Evolutionary conservation across 2,329 filamentous ascomycete genomes (phyloP).

Genomic region (Calonectria fujianensis): DNA sequence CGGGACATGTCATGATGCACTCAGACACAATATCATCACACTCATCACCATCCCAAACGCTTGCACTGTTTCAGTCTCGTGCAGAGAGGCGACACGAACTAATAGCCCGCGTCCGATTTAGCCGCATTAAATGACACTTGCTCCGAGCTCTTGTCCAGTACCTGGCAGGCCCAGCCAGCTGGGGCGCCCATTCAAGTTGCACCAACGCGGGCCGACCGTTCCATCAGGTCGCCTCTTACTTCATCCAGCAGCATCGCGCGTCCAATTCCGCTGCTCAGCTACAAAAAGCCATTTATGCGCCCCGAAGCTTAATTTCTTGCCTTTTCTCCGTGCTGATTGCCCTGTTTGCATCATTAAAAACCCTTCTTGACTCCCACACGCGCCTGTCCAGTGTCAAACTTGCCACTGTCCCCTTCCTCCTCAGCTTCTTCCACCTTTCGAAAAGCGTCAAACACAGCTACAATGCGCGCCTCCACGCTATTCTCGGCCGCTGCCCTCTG

Average conservation of each 20-base stretch:
- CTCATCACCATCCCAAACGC: constrained; percentile 6
- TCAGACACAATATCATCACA: constrained; percentile 10
- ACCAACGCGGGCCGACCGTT: constrained; percentile 36
- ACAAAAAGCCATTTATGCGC: constrained; percentile 41
- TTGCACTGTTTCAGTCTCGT: constrained; percentile 28
- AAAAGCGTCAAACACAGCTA: constrained; percentile 39
- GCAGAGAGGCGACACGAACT: constrained; percentile 26
- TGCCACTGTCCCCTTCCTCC: not conserved
- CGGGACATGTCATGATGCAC: constrained; percentile 26
- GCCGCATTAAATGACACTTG: constrained; percentile 26
- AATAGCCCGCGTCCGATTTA: constrained; percentile 20
- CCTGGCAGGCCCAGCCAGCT: constrained; percentile 23
- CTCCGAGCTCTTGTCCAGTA: constrained; percentile 13
- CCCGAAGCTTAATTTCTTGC: not conserved
- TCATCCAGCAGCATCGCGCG: constrained; percentile 11
- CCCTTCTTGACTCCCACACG: not conserved
- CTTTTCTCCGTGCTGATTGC: not conserved
- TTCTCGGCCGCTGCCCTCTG: constrained; percentile 63
- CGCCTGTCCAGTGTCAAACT: not conserved
- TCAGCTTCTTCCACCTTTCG: not conserved
- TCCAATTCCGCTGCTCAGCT: constrained; percentile 27
- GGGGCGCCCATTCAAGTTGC: constrained; percentile 31
- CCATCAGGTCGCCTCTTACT: constrained; percentile 5
- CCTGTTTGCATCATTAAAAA: not conserved
- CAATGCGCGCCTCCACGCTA: constrained; percentile 60